Evolutionary conservation across 768 basidiomycete species (phyloP).

Genomic region (Xanthoconium stramineum): DNA sequence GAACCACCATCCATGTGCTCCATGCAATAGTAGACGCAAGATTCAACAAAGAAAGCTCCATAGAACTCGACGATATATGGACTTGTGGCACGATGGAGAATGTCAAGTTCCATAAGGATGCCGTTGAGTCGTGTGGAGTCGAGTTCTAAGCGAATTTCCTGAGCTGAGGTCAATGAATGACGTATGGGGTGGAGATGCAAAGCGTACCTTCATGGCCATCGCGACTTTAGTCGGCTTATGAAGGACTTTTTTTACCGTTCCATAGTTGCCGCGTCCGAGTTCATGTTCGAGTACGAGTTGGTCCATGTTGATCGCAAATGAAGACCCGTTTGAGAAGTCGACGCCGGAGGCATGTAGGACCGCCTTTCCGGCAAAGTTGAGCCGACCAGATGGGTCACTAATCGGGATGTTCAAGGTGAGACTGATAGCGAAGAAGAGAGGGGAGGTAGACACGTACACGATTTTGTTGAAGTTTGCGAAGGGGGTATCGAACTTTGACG

Average conservation of each 20-base stretch:
- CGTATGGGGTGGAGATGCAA: not conserved
- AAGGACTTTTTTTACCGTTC: slow-evolving; percentile 93
- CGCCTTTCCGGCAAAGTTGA: slow-evolving; percentile 93
- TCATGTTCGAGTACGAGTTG: slow-evolving; percentile 90
- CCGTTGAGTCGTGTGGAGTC: slow-evolving; percentile 91
- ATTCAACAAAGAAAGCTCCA: slow-evolving; percentile 98
- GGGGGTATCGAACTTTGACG: slow-evolving; percentile 60
- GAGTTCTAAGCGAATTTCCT: slow-evolving; percentile 98
- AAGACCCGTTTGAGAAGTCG: slow-evolving; percentile 86
- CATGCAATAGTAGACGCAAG: slow-evolving; percentile 99
- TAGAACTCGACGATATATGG: slow-evolving; percentile 97
- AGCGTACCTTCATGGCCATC: slow-evolving; percentile 97
- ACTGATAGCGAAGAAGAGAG: slow-evolving; percentile 5
- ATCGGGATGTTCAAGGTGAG: slow-evolving; percentile 2
- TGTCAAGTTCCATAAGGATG: slow-evolving; percentile 98
- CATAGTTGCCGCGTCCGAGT: slow-evolving; percentile 94
- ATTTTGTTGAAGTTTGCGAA: slow-evolving; percentile 94
- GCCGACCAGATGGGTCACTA: slow-evolving; percentile 93
- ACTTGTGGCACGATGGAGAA: slow-evolving; percentile 89
- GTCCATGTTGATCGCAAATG: slow-evolving; percentile 92
- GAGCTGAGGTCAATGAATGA: slow-evolving; percentile 11
- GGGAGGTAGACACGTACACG: slow-evolving; percentile 56
- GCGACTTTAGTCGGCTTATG: slow-evolving; percentile 92
- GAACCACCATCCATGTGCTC: slow-evolving; percentile 99
- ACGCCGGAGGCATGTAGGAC: slow-evolving; percentile 87